Percentiles rank a stretch among this genome's conserved stretches.
These are phyloP conservation scores for Aureobasidium melanogenum DNA, from an alignment of 2,329 filamentous ascomycete genomes.

Conservation along the genomic window DNA sequence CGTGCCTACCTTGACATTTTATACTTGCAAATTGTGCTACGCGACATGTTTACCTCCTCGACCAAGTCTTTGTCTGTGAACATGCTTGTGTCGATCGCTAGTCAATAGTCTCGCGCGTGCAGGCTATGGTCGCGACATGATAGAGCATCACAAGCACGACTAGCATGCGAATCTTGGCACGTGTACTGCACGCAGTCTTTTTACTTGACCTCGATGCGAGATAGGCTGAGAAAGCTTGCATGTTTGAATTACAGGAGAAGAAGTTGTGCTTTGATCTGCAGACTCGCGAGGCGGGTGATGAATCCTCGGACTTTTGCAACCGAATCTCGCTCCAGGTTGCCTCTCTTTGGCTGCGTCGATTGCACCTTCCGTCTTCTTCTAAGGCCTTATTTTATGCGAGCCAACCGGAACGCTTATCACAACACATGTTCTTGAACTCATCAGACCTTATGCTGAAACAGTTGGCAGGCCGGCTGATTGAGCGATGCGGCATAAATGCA, in stretches of 20 bases:
- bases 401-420: not conserved
- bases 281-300: not conserved
- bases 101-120: conserved; percentile 1
- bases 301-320: not conserved
- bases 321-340: not conserved
- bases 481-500: not conserved
- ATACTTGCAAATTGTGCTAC: not conserved
- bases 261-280: not conserved
- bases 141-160: not conserved
- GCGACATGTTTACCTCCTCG: not conserved
- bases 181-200: not conserved
- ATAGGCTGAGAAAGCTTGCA: not conserved
- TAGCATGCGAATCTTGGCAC: not conserved
- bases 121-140: not conserved
- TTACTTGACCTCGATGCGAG: not conserved
- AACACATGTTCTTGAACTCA: not conserved
- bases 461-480: not conserved
- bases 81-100: not conserved
- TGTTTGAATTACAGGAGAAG: not conserved
- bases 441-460: not conserved
- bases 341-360: not conserved
- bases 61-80: not conserved
- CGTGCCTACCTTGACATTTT: not conserved
- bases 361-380: not conserved
- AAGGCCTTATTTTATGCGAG: not conserved